phyloP scores from a whole-genome alignment of 2,329 filamentous ascomycete species.

The Fusarium sacchari region DNA sequence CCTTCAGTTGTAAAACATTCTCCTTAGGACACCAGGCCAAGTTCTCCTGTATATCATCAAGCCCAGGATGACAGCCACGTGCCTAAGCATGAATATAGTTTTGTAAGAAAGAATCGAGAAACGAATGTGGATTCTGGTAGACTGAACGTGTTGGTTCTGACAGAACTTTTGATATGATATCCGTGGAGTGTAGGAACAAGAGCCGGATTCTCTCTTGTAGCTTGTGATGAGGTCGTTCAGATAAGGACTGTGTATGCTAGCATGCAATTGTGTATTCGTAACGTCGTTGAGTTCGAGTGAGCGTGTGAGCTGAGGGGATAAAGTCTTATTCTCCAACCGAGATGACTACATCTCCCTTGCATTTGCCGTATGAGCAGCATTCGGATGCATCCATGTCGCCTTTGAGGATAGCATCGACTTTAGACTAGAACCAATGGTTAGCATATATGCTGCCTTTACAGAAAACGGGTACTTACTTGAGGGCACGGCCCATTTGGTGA shows the following conservation, averaged over 20 bases:
- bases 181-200: neutral
- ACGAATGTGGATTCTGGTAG: neutral
- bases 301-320: neutral
- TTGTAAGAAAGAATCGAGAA: neutral
- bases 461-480: constrained; percentile 39
- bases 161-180: neutral
- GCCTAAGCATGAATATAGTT: neutral
- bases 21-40: neutral
- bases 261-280: constrained; percentile 24
- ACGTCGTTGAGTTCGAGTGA: constrained; percentile 29
- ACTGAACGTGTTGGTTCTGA: neutral
- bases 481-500: constrained; percentile 50
- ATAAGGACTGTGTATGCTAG: neutral
- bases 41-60: neutral
- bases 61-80: neutral
- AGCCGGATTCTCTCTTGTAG: neutral
- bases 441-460: neutral
- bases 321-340: constrained; percentile 51
- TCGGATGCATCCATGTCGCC: constrained; percentile 59
- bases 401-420: constrained; percentile 57
- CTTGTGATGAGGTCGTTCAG: neutral
- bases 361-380: constrained; percentile 65
- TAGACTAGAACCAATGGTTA: constrained; percentile 37
- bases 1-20: neutral
- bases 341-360: constrained; percentile 61